Evolutionary conservation across 176 grass and related monocot genomes (phyloP), one percentile per base, ranked within the genome.

Genomic region (Cenchrus purpureus): DNA sequence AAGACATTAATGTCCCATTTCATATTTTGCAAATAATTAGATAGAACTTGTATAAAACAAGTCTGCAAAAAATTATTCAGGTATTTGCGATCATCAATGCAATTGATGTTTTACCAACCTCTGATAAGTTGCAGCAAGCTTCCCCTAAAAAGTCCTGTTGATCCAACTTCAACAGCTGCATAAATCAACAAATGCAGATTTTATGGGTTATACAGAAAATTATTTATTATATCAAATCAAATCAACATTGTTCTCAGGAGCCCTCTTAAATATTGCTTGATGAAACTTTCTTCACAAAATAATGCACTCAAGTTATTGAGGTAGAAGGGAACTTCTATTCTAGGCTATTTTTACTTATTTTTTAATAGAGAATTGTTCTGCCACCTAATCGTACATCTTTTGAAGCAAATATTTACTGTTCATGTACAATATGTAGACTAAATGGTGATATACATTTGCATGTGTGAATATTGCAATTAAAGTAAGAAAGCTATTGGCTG

Each of bases 101-200:
- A 54, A 82, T 55, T 74, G 71, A 83, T 82, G 48, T 25, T 78
- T 10, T 74, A 80, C 73, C 44, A 53, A 98, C 97, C 97, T 99
- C 93, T 63, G 97, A 99, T 42, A 99, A 83, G 56, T 75, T 85
- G 75, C 93, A 99, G 79, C 67, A 79, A 59, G 91, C 88, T 88
- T 94, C 93, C 72, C 97, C 97, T 6, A 99, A 59, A 88, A 78
- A 94, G 92, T 99, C 97, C 89, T 99, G 97, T 5, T 91, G 78
- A 64, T 76, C 29, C 82, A 99, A 88, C 44, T 94, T 91, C 76
- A 99, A 70, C 43, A n/a, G 87, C 97, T 99, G 86, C 66, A 95
- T 44, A 82, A 54, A 48, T 77, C 42, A 75, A 77, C 54, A 76
- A 74, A 65, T 75, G 50, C 19, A 79, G 77, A 43, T 58, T 82